A percentile compares a stretch with the other conserved stretches of the same genome.
These are phyloP conservation scores for Priceomyces fermenticarens DNA, from an alignment of 805 yeast genomes.

Conservation along the genomic window DNA sequence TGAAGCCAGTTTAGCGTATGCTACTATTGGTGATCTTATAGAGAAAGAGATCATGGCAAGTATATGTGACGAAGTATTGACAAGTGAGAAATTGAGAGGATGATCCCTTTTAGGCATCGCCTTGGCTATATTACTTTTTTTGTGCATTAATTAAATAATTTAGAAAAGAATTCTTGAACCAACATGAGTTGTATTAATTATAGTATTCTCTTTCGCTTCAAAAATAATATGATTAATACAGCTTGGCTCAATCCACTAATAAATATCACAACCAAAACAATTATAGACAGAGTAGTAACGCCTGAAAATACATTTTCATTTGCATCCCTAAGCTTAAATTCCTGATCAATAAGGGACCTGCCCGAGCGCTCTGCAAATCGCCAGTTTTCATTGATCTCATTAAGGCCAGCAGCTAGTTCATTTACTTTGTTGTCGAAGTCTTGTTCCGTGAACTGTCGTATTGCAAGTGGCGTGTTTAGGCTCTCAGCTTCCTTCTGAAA, in stretches of 20 bases:
- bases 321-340: constrained; percentile 31
- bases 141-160: background rate
- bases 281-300: constrained; percentile 28
- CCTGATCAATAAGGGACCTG: constrained; percentile 28
- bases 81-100: constrained; percentile 76
- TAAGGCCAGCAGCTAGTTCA: constrained; percentile 28
- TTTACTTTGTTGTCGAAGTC: constrained; percentile 31
- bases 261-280: constrained; percentile 23
- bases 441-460: constrained; percentile 22
- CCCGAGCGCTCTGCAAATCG: constrained; percentile 25
- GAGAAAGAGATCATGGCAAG: constrained; percentile 70
- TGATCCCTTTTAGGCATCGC: no score
- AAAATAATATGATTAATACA: constrained; percentile 26
- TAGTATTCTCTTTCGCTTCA: constrained; percentile 22
- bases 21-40: constrained; percentile 64
- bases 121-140: no score
- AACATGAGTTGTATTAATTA: background rate
- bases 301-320: constrained; percentile 36
- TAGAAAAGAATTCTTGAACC: background rate
- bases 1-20: constrained; percentile 82
- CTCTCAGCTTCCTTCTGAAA: constrained; percentile 1
- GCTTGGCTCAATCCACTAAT: constrained; percentile 30
- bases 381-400: constrained; percentile 28
- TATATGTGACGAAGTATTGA: constrained; percentile 70
- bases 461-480: constrained; percentile 2